Base-by-base conservation (phyloP, 2,329 filamentous ascomycete species). In the Diaporthe vaccinii region DNA sequence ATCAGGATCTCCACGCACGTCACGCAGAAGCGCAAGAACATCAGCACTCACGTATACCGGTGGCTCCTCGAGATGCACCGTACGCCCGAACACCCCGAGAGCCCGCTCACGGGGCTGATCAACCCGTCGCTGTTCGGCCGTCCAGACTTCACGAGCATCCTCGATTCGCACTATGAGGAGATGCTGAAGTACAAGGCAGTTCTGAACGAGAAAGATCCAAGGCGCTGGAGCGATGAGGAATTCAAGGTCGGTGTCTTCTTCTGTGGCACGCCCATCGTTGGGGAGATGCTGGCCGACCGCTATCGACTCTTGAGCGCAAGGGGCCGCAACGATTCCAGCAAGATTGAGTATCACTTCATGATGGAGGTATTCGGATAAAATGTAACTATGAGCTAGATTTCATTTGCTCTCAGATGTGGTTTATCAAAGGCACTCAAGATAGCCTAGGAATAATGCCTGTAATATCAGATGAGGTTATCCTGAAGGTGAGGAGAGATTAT, bases 1-100 rank as follows among this genome's bases (percentile, higher is more conserved):
- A 86, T 91, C 75, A 86, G 87, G 53, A 87, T 91, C 79, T 84
- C 87, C 72, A 91, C 89, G 0, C 89, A 91, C 79, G 86, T 91
- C 31, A 91, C 90, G 0, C 86, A 88, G 49, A 89, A 89, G 78
- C 85, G 88, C 14, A 89, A 87, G 77, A 83, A 85, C 49, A 86
- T 90, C n/a, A 85, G 85, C 0, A 87, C 86, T 0, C 88, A 91
- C 72, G 85, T 91, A 0, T 91, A 89, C 79, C 84, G 89, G 8
- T 90, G 88, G 84, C 82, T 91, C 0, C 85, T 91, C 1, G 90
- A 91, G 79, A 87, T 86, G 79, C 88, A 90, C 76, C 87, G 89
- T 9, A 90, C 89, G 0, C 80, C 85, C 0, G 82, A 85, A 3
- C 84, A 89, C 70, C 88, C 89, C 0, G 84, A 85, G n/a, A 89